A percentile compares a stretch with the other conserved stretches of the same genome.
Evolutionary conservation across 2,329 filamentous ascomycete species (phyloP).

Genomic region (Sporothrix curviconia): DNA sequence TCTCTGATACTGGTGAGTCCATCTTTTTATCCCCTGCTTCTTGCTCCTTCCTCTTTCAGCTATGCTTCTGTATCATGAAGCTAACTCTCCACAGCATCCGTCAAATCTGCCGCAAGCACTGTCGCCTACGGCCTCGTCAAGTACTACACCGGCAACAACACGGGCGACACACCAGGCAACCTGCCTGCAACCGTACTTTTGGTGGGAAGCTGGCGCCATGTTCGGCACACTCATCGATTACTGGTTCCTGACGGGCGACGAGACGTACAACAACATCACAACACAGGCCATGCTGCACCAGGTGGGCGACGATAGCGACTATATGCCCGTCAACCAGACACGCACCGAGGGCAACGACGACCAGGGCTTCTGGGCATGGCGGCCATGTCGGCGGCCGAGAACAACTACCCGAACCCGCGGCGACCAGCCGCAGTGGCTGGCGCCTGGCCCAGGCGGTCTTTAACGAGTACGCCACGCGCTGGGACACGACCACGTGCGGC

Average conservation of each 20-base stretch:
- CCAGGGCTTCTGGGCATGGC: constrained; percentile 82
- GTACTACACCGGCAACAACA: constrained; percentile 52
- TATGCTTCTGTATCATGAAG: too few species aligned
- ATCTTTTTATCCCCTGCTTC: too few species aligned
- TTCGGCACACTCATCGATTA: constrained; percentile 67
- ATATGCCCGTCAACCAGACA: constrained; percentile 62
- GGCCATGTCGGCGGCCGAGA: constrained; percentile 71
- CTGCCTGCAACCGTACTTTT: constrained; percentile 59
- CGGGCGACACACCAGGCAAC: constrained; percentile 52
- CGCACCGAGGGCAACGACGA: constrained; percentile 62
- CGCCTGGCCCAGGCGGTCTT: constrained; percentile 72
- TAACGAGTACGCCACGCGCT: constrained; percentile 66
- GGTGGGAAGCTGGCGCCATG: constrained; percentile 71
- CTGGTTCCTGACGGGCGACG: constrained; percentile 63
- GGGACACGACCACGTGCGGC: constrained; percentile 59
- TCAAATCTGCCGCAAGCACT: constrained; percentile 42
- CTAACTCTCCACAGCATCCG: constrained; percentile 36
- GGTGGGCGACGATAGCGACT: constrained; percentile 51
- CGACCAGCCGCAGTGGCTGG: constrained; percentile 66
- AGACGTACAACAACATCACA: constrained; percentile 55
- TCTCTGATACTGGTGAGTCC: constrained; percentile 12
- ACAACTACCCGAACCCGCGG: constrained; percentile 64
- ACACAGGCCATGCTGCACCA: constrained; percentile 56
- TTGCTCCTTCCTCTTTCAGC: neutral
- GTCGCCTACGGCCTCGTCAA: constrained; percentile 34